Conservation (phyloP, 257 asterid species). For the Solanum pinnatisectum region DNA sequence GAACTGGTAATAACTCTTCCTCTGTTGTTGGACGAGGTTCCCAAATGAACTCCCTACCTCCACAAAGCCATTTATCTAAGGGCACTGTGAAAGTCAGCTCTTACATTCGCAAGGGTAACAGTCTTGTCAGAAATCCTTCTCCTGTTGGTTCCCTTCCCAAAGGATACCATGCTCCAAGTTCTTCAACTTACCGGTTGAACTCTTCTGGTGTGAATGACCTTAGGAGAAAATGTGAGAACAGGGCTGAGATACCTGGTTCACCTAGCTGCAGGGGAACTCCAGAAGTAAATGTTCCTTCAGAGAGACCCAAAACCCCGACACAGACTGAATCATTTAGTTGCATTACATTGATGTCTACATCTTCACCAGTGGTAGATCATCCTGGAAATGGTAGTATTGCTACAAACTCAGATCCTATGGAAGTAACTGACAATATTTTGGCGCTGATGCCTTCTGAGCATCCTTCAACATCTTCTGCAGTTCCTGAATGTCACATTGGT, state of each 20-base stretch:
- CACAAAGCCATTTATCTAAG: constrained; percentile 22
- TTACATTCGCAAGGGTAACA: constrained; percentile 76
- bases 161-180: constrained; percentile 30
- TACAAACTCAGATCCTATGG: constrained; percentile 16
- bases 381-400: constrained; percentile 14
- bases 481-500: constrained; percentile 30
- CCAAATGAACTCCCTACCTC: constrained; percentile 20
- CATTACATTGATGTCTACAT: constrained; percentile 7
- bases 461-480: constrained; percentile 15
- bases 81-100: constrained; percentile 21
- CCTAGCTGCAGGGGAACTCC: constrained; percentile 11
- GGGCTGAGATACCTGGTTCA: constrained; percentile 13
- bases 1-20: constrained; percentile 29
- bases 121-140: constrained; percentile 63
- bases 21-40: constrained; percentile 26
- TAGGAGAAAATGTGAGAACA: constrained; percentile 25
- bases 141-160: constrained; percentile 25
- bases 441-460: constrained; percentile 13
- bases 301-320: constrained; percentile 25
- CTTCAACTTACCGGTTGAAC: constrained; percentile 23
- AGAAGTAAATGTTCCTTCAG: constrained; percentile 20
- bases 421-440: constrained; percentile 1
- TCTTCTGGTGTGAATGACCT: constrained; percentile 19
- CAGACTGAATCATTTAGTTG: constrained; percentile 20
- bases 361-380: constrained; percentile 17